Evolutionary conservation across 1,284 basidiomycete species (phyloP).

Genomic region (Neolentinus lepideus): DNA sequence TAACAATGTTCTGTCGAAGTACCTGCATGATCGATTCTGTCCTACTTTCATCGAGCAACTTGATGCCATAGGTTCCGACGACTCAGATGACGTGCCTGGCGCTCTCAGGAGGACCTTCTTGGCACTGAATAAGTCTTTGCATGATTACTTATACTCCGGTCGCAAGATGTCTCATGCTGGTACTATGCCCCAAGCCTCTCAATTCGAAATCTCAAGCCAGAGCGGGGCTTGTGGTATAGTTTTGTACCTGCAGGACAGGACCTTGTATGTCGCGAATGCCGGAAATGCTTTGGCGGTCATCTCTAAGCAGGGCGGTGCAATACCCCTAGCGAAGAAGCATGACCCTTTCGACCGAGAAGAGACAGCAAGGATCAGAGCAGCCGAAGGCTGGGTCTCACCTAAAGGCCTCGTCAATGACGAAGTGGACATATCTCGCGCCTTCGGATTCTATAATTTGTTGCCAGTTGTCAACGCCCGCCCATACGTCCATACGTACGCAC

Average conservation of each 20-base stretch:
- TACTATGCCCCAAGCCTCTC: constrained; percentile 26
- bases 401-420: constrained; percentile 92
- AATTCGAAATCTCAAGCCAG: constrained; percentile 33
- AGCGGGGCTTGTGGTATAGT: constrained; percentile 87
- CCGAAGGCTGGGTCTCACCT: constrained; percentile 97
- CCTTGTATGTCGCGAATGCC: constrained; percentile 85
- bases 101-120: constrained; percentile 85
- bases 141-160: constrained; percentile 49
- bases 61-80: constrained; percentile 35
- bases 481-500: constrained; percentile 62
- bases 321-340: constrained; percentile 77
- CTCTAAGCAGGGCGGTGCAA: constrained; percentile 75
- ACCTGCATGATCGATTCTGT: constrained; percentile 76
- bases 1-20: constrained; percentile 67
- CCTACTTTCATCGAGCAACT: constrained; percentile 56
- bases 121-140: constrained; percentile 73
- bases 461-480: constrained; percentile 91
- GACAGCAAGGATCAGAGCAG: constrained; percentile 80
- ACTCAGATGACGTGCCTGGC: constrained; percentile 57
- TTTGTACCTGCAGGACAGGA: constrained; percentile 79
- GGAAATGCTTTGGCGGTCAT: constrained; percentile 90
- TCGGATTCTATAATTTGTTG: constrained; percentile 89
- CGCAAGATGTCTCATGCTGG: constrained; percentile 71
- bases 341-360: constrained; percentile 89
- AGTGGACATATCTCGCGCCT: constrained; percentile 86